Evolutionary conservation across 2,329 filamentous ascomycete species (phyloP).

Genomic region (Colletotrichum neosansevieriae): DNA sequence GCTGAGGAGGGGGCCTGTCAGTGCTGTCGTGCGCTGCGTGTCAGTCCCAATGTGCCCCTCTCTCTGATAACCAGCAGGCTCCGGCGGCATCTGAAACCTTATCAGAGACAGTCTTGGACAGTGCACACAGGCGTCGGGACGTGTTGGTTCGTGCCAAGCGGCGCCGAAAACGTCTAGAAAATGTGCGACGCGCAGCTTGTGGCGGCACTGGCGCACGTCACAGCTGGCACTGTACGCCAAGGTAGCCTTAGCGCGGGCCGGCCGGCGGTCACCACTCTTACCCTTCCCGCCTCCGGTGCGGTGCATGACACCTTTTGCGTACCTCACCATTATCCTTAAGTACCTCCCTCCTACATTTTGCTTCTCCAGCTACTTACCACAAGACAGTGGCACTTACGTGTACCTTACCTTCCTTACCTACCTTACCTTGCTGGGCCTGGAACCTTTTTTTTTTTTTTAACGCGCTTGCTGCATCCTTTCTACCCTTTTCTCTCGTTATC

Average conservation of each 20-base stretch:
- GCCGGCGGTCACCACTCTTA: too few relatives aligned
- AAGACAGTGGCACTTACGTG: background rate
- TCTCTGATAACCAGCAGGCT: background rate
- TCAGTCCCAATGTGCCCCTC: background rate
- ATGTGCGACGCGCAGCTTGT: background rate
- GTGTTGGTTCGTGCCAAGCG: constrained; percentile 11
- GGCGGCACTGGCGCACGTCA: constrained; percentile 18
- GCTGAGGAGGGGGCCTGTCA: background rate
- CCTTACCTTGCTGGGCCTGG: background rate
- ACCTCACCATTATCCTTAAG: background rate
- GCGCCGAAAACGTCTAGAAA: constrained; percentile 5
- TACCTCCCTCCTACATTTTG: background rate
- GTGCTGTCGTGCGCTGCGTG: constrained; percentile 1
- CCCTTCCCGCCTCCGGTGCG: too few relatives aligned
- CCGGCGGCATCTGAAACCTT: constrained; percentile 24
- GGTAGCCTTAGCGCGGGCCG: constrained; percentile 23
- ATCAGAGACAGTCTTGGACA: constrained; percentile 1
- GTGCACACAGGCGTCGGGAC: constrained; percentile 1
- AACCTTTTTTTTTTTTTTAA: background rate
- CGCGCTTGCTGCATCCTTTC: background rate
- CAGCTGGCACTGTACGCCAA: constrained; percentile 12
- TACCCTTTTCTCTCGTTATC: background rate
- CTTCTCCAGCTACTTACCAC: background rate
- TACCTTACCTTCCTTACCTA: background rate
- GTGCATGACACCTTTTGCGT: too few relatives aligned